Evolutionary conservation across 768 basidiomycete genomes (phyloP), one percentile per base, ranked within the genome.

Genomic region (Coprinellus aureogranulatus): DNA sequence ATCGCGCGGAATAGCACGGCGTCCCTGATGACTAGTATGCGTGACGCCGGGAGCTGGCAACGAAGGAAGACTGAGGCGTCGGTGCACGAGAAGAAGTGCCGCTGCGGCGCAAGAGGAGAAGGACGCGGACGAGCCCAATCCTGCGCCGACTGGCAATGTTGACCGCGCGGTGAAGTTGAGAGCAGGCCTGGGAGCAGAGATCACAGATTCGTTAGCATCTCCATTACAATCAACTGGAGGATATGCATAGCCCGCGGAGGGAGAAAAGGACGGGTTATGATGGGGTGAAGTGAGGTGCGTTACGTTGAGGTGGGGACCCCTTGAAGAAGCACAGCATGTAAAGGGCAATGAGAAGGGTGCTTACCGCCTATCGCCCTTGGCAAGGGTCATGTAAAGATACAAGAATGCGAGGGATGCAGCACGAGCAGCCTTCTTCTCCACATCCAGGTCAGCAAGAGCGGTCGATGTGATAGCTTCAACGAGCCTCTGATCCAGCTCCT

Each of bases 51-150:
- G 46, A 76, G 74, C 53, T 79, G 84, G 84, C 39, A 73, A 70
- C n/a, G 76, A 65, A n/a, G 84, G 85, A 9, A 83, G 67, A 42
- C 63, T 72, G 66, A 97, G 85, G 61, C 87, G 88, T 47, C 79
- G 76, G 68, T 91, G 85, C 14, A 89, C 79, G 48, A 95, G 79
- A 37, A 98, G 82, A 44, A 96, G 77, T 4, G 91, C 77, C 1
- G 91, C 87, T 10, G 94, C 86, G 45, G 89, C 76, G 68, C 95
- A 97, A 20, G 87, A 85, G 2, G 95, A 98, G 76, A 89, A 98
- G 23, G 97, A 93, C 6, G 97, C 97, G 22, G 94, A 97, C 12
- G 96, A 98, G 23, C 97, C 97, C 49, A 98, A 87, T 46, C 97
- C 97, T 16, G 97, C 97, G 8, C 92, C 90, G 57, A 98, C 87